Evolutionary conservation across 2,329 filamentous ascomycete genomes (phyloP).

Genomic region (Dothistroma septosporum): DNA sequence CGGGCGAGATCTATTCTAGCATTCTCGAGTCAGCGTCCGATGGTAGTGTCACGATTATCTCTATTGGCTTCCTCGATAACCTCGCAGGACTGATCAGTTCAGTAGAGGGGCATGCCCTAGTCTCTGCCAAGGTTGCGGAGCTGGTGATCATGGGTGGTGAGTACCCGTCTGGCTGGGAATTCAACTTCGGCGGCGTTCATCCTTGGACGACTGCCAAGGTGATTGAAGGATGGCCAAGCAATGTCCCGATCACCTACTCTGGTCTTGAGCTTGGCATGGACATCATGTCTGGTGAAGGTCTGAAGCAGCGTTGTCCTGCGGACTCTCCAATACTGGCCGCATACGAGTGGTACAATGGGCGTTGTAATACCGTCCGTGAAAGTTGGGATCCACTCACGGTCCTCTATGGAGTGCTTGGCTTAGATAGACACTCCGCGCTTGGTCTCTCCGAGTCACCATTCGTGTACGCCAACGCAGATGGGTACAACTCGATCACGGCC

Average conservation of each 20-base stretch:
- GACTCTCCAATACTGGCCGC: slow-evolving; percentile 15
- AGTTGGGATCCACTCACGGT: slow-evolving; percentile 17
- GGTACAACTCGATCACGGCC: slow-evolving; percentile 13
- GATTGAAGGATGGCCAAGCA: slow-evolving; percentile 44
- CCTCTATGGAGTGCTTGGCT: slow-evolving; percentile 12
- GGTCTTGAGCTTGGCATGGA: slow-evolving; percentile 45
- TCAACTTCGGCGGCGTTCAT: slow-evolving; percentile 48
- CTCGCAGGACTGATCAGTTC: slow-evolving; percentile 48
- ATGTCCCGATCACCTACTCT: slow-evolving; percentile 39
- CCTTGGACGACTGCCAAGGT: slow-evolving; percentile 41
- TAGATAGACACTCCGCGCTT: slow-evolving; percentile 3
- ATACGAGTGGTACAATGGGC: slow-evolving; percentile 18
- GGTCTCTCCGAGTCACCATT: slow-evolving; percentile 6
- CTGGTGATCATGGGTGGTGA: slow-evolving; percentile 52
- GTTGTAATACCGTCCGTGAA: slow-evolving; percentile 11
- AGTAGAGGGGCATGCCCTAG: slow-evolving; percentile 40
- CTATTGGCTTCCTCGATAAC: slow-evolving; percentile 23
- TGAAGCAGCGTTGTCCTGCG: slow-evolving; percentile 24
- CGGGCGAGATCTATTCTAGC: slow-evolving; percentile 13
- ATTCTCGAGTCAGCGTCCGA: slow-evolving; percentile 9
- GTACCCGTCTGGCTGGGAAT: slow-evolving; percentile 48
- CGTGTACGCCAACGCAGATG: slow-evolving; percentile 12
- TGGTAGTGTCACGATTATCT: slow-evolving; percentile 20
- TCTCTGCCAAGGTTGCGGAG: slow-evolving; percentile 46
- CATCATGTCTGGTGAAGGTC: slow-evolving; percentile 39